Base-by-base conservation (phyloP, 768 basidiomycete genomes). In the Pulveroboletus sp. region DNA sequence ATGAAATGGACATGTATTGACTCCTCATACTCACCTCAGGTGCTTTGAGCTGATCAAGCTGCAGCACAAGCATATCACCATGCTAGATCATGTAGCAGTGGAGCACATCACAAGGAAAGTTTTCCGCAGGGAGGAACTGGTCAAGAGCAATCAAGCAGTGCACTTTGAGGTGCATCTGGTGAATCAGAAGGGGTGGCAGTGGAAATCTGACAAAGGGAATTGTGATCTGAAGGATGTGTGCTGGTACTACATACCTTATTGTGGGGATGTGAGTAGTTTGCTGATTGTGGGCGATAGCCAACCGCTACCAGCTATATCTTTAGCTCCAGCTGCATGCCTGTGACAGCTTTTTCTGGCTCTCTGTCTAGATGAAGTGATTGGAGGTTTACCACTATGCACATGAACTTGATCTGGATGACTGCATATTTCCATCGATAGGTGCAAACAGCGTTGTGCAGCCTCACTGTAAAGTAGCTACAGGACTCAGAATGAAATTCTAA, bases 291-390 rank as follows among this genome's bases (percentile, higher is more conserved):
- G n/a, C n/a, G n/a, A n/a, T n/a, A 36, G 35, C 23, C 59, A 65
- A 69, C 24, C 55, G 46, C 5, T 73, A 71, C 44, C 38, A 69
- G 17, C 70, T 74, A 16, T 73, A 69, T 52, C 58, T 56, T 36
- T 49, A 64, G 47, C 64, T 66, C 27, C 61, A 70, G 30, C 53
- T 65, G 5, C 60, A 53, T 2, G 64, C 59, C n/a, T 58, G 63
- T 1, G 63, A 71, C 47, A 59, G 67, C 59, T 63, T 57, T 39
- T 49, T 54, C 0, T 63, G 68, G 45, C 51, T 73, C 1, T n/a
- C n/a, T n/a, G n/a, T n/a, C 17, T 45, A 9, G 13, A 48, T 22
- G 45, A 2, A 58, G 71, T 0, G 23, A 30, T n/a, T n/a, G n/a
- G n/a, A n/a, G n/a, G n/a, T n/a, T n/a, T n/a, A n/a, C n/a, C n/a